Evolutionary conservation across 202 grass and related monocot species (phyloP).

Genomic region (Alloteropsis angusta): DNA sequence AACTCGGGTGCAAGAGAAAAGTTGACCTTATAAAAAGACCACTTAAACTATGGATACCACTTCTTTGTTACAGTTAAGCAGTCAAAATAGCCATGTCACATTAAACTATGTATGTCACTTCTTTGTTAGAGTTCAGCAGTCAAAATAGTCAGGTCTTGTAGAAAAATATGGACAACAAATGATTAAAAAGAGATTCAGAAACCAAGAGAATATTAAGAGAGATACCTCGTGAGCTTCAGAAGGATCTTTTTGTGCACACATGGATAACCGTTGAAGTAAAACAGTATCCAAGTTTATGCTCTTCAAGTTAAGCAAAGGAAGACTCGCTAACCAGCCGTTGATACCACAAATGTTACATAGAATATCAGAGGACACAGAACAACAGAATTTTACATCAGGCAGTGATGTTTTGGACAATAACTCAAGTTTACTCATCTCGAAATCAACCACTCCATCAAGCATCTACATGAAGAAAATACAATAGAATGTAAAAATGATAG

Average conservation of each 20-base stretch:
- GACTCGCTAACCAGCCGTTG: conserved; percentile 47
- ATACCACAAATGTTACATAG: conserved; percentile 42
- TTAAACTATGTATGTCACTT: background rate
- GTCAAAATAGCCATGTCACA: background rate
- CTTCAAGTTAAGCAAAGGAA: conserved; percentile 85
- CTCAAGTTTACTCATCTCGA: conserved; percentile 32
- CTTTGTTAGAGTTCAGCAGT: background rate
- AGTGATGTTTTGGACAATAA: conserved; percentile 31
- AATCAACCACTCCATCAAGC: conserved; percentile 45
- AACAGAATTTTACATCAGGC: conserved; percentile 39
- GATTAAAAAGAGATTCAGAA: background rate
- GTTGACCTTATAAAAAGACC: background rate
- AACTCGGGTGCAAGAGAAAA: background rate
- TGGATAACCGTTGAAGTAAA: conserved; percentile 57
- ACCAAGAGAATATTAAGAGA: background rate
- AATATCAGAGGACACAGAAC: conserved; percentile 46
- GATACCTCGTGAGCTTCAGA: conserved; percentile 50
- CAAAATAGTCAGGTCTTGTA: background rate
- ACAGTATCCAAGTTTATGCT: conserved; percentile 66
- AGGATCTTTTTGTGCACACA: conserved; percentile 37
- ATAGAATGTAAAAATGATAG: conserved; percentile 8
- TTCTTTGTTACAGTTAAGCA: background rate
- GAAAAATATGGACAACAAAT: background rate
- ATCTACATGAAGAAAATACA: conserved; percentile 53
- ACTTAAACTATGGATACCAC: background rate